Conservation (phyloP, 306 rosid species). For the Rubus idaeus region DNA sequence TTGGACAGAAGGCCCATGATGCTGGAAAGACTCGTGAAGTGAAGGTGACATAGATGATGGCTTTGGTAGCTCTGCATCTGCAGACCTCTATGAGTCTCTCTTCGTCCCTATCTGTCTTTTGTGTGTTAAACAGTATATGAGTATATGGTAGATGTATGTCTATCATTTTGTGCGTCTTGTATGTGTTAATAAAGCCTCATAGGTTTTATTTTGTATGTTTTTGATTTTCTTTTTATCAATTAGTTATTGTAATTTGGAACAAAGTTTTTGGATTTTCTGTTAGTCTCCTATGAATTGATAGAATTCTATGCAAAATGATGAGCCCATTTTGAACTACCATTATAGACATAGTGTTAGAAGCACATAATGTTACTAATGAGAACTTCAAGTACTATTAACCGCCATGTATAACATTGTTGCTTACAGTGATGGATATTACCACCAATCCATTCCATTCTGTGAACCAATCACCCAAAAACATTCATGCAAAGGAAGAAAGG, state of each 20-base stretch:
- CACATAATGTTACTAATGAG: not conserved
- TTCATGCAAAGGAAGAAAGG: not conserved
- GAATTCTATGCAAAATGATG: no score
- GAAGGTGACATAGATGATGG: constrained; percentile 2
- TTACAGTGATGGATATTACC: not conserved
- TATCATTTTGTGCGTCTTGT: not conserved
- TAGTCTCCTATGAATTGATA: not conserved
- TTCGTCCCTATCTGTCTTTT: not conserved
- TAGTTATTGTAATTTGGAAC: not conserved
- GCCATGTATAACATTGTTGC: not conserved
- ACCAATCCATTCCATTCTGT: not conserved
- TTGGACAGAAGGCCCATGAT: not conserved
- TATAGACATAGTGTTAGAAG: not conserved
- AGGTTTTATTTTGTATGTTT: not conserved
- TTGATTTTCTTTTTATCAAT: not conserved
- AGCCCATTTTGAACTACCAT: no score
- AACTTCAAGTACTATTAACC: no score
- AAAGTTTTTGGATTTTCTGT: not conserved
- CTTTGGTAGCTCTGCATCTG: not conserved
- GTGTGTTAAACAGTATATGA: not conserved
- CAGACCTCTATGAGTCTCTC: not conserved
- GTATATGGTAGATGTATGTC: not conserved
- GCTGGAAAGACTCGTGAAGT: not conserved
- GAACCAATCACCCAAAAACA: not conserved
- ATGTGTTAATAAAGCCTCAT: not conserved